A percentile compares a stretch with the other conserved stretches of the same genome.
Evolutionary conservation across 2,329 filamentous ascomycete species (phyloP).

Genomic region (Simplicillium aogashimaense): DNA sequence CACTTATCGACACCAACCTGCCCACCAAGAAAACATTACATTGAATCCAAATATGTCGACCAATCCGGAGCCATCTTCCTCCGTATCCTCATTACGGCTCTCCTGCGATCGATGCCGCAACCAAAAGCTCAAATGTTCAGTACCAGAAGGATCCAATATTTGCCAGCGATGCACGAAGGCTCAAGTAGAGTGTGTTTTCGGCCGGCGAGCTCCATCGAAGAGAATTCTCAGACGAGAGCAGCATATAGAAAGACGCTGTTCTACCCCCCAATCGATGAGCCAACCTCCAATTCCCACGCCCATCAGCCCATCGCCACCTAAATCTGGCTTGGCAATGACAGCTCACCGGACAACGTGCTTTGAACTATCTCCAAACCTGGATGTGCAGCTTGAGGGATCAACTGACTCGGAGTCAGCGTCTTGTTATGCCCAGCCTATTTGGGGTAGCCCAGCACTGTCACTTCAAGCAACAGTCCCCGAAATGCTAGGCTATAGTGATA

Average conservation of each 20-base stretch:
- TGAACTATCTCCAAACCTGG: no score
- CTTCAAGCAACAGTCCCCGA: not conserved
- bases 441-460: not conserved
- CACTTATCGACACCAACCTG: no score
- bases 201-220: not conserved
- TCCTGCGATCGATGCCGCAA: slow-evolving; percentile 1
- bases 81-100: slow-evolving; percentile 1
- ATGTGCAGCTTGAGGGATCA: no score
- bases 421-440: no score
- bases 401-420: no score
- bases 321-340: not conserved
- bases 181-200: not conserved
- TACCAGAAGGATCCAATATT: not conserved
- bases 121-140: slow-evolving; percentile 2
- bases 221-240: not conserved
- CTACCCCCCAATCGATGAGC: not conserved
- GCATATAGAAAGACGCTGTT: not conserved
- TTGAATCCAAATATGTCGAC: no score
- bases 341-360: no score
- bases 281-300: not conserved
- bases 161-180: slow-evolving; percentile 1
- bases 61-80: no score
- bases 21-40: no score
- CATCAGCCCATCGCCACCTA: not conserved
- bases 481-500: not conserved